Evolutionary conservation across 2,329 filamentous ascomycete genomes (phyloP).

Genomic region (Fusarium tanahbumbuense): DNA sequence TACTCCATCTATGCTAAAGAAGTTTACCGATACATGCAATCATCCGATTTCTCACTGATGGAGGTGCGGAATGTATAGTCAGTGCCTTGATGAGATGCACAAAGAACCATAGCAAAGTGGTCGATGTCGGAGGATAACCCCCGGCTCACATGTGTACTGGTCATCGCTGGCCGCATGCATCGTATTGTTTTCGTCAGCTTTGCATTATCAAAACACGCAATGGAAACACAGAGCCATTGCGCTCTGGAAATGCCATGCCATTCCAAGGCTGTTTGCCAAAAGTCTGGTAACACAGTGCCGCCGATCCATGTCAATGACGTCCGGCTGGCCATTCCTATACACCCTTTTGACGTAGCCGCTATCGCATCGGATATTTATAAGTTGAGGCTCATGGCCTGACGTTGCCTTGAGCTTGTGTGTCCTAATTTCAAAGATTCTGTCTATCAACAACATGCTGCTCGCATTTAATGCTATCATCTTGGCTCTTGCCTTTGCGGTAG

Average conservation of each 20-base stretch:
- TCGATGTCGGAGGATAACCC: not conserved
- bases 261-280: not conserved
- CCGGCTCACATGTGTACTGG: not conserved
- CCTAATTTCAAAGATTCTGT: not conserved
- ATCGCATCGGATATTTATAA: not conserved
- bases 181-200: not conserved
- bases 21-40: not conserved
- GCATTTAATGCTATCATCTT: not conserved
- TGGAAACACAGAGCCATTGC: not conserved
- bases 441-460: not conserved
- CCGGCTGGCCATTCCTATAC: not conserved
- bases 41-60: not conserved
- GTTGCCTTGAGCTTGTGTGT: rapidly evolving
- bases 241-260: not conserved
- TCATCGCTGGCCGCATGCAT: constrained; percentile 1
- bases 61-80: not conserved
- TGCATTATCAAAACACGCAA: not conserved
- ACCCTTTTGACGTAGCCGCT: not conserved
- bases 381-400: not conserved
- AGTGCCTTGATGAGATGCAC: not conserved
- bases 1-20: not conserved
- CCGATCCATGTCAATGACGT: not conserved
- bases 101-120: not conserved
- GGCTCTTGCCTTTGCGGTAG: not conserved
- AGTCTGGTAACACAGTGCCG: not conserved